Percentiles rank a stretch among this genome's conserved stretches.
These are phyloP conservation scores for Thymus quinquecostatus DNA, from an alignment of 257 asterid species.

Conservation along the genomic window DNA sequence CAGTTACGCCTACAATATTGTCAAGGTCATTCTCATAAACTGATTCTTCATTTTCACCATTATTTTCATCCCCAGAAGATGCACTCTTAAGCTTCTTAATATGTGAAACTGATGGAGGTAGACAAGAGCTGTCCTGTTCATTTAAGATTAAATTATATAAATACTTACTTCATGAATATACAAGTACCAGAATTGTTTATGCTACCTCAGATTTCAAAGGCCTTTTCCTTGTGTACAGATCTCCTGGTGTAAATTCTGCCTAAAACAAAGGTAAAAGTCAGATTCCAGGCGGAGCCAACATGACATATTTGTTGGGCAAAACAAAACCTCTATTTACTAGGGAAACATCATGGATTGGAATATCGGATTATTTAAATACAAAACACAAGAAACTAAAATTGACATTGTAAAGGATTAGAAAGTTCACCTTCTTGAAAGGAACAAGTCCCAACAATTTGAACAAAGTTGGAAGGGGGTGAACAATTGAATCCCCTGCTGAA, in stretches of 20 bases:
- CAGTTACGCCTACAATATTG: conserved; percentile 82
- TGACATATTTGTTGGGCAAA: conserved; percentile 4
- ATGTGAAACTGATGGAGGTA: conserved; percentile 55
- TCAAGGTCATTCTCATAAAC: conserved; percentile 91
- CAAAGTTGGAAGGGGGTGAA: conserved; percentile 88
- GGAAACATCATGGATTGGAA: conserved; percentile 22
- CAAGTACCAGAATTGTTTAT: conserved; percentile 19
- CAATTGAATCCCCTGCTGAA: conserved; percentile 67
- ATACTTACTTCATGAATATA: conserved; percentile 26
- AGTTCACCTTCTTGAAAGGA: conserved; percentile 79
- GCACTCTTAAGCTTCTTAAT: conserved; percentile 47
- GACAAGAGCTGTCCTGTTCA: conserved; percentile 59
- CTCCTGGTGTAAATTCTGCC: conserved; percentile 91
- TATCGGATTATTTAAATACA: conserved; percentile 6
- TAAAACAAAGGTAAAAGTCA: conserved; percentile 36
- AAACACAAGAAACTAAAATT: conserved; percentile 1
- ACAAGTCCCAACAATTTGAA: conserved; percentile 76
- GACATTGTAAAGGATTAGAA: conserved; percentile 5
- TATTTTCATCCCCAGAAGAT: conserved; percentile 48
- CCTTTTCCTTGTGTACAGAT: conserved; percentile 81
- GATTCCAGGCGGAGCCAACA: conserved; percentile 23
- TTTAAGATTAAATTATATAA: conserved; percentile 32
- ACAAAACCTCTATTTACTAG: conserved; percentile 1
- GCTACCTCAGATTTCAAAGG: conserved; percentile 71
- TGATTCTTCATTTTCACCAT: conserved; percentile 70